phyloP scores from a whole-genome alignment of 768 basidiomycete genomes.

The Naganishia vaughanmartiniae region DNA sequence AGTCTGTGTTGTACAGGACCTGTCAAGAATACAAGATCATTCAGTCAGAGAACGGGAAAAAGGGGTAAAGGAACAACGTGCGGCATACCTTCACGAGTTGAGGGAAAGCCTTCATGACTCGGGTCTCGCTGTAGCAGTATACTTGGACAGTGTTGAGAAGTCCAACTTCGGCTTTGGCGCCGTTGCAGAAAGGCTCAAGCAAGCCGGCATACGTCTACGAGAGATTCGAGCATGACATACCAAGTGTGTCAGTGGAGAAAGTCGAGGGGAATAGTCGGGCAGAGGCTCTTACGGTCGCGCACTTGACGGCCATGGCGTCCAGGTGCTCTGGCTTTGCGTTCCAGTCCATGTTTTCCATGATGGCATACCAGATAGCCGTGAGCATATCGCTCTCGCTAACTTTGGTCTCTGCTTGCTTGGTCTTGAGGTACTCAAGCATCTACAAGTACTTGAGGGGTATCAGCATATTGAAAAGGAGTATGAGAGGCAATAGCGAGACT shows the following conservation, averaged over 20 bases:
- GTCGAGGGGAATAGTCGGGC: neutral
- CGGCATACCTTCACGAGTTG: constrained; percentile 77
- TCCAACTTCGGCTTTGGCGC: constrained; percentile 84
- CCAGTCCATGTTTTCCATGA: constrained; percentile 85
- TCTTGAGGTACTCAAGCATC: constrained; percentile 73
- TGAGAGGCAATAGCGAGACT: constrained; percentile 37
- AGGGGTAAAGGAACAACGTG: constrained; percentile 39
- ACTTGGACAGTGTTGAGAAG: constrained; percentile 93
- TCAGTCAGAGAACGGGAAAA: neutral
- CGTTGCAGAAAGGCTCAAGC: constrained; percentile 83
- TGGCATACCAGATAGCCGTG: constrained; percentile 85
- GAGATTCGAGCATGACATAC: neutral
- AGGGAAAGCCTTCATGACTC: constrained; percentile 89
- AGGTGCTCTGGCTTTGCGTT: constrained; percentile 85
- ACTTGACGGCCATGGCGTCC: constrained; percentile 79
- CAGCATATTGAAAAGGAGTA: neutral
- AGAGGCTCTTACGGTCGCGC: constrained; percentile 68
- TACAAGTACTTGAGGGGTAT: constrained; percentile 43
- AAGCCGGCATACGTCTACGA: constrained; percentile 76
- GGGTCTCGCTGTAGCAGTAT: constrained; percentile 94
- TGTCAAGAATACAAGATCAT: neutral
- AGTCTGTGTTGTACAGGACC: constrained; percentile 84
- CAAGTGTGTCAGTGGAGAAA: neutral
- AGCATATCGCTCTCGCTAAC: constrained; percentile 81
- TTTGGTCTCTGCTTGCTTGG: constrained; percentile 70